These are phyloP conservation scores for Penicillium nordicum DNA, from an alignment of 2,329 filamentous ascomycete genomes.

Conservation along the genomic window DNA sequence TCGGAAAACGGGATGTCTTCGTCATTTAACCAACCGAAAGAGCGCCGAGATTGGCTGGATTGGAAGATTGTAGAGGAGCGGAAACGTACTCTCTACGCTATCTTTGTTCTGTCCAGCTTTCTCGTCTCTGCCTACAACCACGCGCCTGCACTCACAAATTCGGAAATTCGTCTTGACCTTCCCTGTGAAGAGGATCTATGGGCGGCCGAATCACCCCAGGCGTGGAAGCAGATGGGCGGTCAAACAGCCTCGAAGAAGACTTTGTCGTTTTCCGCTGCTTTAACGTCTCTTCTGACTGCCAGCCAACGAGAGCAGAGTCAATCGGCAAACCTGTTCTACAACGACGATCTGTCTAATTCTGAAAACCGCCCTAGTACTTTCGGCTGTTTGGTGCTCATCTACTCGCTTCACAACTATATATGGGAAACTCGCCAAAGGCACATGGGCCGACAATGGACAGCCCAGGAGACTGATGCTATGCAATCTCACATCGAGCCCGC, in stretches of 20 bases:
- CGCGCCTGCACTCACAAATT: slow-evolving; percentile 85
- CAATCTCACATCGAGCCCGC: slow-evolving; percentile 92
- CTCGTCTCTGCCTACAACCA: slow-evolving; percentile 92
- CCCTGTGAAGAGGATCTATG: slow-evolving; percentile 93
- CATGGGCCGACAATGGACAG: slow-evolving; percentile 82
- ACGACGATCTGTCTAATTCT: slow-evolving; percentile 54
- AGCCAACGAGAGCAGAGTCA: slow-evolving; percentile 60
- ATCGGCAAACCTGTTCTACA: slow-evolving; percentile 43
- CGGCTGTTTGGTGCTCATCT: slow-evolving; percentile 86
- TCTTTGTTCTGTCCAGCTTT: slow-evolving; percentile 88
- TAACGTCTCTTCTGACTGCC: slow-evolving; percentile 75
- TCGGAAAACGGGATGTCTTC: slow-evolving; percentile 38
- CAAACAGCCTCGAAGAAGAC: slow-evolving; percentile 66
- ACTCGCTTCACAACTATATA: slow-evolving; percentile 94
- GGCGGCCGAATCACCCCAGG: slow-evolving; percentile 75
- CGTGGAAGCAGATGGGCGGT: slow-evolving; percentile 76
- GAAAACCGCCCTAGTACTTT: slow-evolving; percentile 83
- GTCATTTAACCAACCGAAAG: slow-evolving; percentile 34
- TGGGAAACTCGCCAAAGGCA: slow-evolving; percentile 95
- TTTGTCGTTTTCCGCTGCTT: slow-evolving; percentile 74
- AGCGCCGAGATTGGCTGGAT: slow-evolving; percentile 67
- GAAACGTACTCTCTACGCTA: slow-evolving; percentile 85
- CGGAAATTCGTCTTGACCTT: slow-evolving; percentile 82
- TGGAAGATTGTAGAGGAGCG: slow-evolving; percentile 90
- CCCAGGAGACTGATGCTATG: slow-evolving; percentile 92